phyloP scores from a whole-genome alignment of 192 early-diverging fungal species.

The Coemansia sp. region DNA sequence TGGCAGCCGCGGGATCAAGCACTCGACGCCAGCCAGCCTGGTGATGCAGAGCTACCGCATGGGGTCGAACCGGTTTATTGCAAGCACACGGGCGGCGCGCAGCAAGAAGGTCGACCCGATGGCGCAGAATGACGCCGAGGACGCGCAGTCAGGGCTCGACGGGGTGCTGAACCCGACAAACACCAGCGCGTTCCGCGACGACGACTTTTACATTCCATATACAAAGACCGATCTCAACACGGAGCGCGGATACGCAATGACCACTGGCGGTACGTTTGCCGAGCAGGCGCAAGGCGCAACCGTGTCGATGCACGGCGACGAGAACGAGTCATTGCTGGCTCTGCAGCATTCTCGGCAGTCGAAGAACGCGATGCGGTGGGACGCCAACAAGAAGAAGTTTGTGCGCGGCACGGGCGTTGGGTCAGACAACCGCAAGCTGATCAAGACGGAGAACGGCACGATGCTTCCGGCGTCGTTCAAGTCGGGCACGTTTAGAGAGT shows the following conservation, averaged over 20 bases:
- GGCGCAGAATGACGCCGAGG: conserved; percentile 24
- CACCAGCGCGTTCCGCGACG: conserved; percentile 60
- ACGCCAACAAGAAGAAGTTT: conserved; percentile 92
- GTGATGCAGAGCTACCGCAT: conserved; percentile 67
- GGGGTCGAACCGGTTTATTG: conserved; percentile 33
- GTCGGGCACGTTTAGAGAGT: conserved; percentile 81
- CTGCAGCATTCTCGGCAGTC: conserved; percentile 58
- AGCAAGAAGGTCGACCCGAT: conserved; percentile 45
- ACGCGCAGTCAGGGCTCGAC: conserved; percentile 9
- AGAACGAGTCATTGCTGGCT: conserved; percentile 62
- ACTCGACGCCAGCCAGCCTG: conserved; percentile 63
- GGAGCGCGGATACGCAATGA: conserved; percentile 79
- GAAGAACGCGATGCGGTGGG: conserved; percentile 76
- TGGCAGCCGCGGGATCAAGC: conserved; percentile 78
- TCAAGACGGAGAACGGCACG: conserved; percentile 88
- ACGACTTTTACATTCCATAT: conserved; percentile 88
- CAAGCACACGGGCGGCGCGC: conserved; percentile 34
- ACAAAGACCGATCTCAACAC: conserved; percentile 81
- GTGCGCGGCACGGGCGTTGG: conserved; percentile 79
- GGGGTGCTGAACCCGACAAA: conserved; percentile 32
- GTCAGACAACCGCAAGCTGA: conserved; percentile 93
- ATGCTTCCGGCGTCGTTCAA: conserved; percentile 86
- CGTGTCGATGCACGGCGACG: conserved; percentile 81
- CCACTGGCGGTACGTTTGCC: conserved; percentile 69
- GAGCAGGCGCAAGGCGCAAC: conserved; percentile 78